These are phyloP conservation scores for Biscogniauxia mediterranea DNA, from an alignment of 2,329 filamentous ascomycete species.

Conservation along the genomic window DNA sequence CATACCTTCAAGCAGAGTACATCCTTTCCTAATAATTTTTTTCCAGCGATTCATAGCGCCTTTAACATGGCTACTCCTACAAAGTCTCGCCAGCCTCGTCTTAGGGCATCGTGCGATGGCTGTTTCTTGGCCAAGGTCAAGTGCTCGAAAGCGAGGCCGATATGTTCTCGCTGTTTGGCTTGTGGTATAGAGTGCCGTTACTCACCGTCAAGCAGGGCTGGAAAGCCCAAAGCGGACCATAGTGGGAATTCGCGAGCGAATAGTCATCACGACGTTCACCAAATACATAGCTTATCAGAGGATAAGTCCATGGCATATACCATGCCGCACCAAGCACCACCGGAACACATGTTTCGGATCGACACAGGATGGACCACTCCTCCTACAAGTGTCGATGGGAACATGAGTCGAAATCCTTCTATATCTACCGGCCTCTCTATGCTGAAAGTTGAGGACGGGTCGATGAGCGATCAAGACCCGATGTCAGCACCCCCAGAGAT, in stretches of 20 bases:
- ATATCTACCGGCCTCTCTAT: constrained; percentile 35
- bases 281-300: constrained; percentile 24
- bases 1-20: neutral
- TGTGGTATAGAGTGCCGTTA: constrained; percentile 51
- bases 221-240: constrained; percentile 45
- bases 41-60: constrained; percentile 5
- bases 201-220: constrained; percentile 50
- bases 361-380: constrained; percentile 41
- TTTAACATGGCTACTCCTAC: constrained; percentile 22
- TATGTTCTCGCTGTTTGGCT: constrained; percentile 51
- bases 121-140: constrained; percentile 58
- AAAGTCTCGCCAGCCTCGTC: constrained; percentile 40
- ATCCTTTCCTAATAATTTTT: constrained; percentile 2
- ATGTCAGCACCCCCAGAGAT: constrained; percentile 33
- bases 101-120: constrained; percentile 51
- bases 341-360: constrained; percentile 36
- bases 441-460: constrained; percentile 31
- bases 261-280: constrained; percentile 19
- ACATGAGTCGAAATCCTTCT: constrained; percentile 34
- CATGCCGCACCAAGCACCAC: constrained; percentile 21
- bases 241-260: constrained; percentile 15
- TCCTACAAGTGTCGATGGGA: constrained; percentile 34
- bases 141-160: constrained; percentile 52
- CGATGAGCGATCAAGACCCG: constrained; percentile 21
- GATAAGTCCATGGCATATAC: constrained; percentile 33